phyloP scores from a whole-genome alignment of 2,329 filamentous ascomycete genomes.

The Talaromyces sp. region DNA sequence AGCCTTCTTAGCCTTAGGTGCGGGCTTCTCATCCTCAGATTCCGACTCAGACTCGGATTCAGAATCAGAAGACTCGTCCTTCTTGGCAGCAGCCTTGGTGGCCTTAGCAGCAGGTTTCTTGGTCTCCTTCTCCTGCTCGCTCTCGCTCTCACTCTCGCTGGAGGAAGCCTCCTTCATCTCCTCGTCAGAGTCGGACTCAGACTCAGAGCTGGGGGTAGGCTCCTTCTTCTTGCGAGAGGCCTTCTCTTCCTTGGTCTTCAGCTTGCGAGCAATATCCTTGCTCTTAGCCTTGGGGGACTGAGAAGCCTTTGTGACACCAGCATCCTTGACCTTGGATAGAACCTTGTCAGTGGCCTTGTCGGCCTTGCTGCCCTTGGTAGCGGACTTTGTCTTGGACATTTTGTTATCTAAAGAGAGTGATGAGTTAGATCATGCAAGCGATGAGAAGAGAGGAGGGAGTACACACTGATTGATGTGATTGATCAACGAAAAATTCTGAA shows the following conservation, averaged over 20 bases:
- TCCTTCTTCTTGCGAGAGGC: slow-evolving; percentile 43
- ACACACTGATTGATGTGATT: slow-evolving; percentile 9
- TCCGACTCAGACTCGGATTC: slow-evolving; percentile 35
- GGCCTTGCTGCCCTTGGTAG: slow-evolving; percentile 36
- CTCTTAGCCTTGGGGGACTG: slow-evolving; percentile 44
- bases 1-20: slow-evolving; percentile 22
- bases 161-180: slow-evolving; percentile 28
- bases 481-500: slow-evolving; percentile 4
- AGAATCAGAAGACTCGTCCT: slow-evolving; percentile 29
- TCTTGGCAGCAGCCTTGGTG: slow-evolving; percentile 30
- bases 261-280: slow-evolving; percentile 43
- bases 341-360: slow-evolving; percentile 42
- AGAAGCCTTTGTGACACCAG: slow-evolving; percentile 44
- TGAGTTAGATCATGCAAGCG: neutral
- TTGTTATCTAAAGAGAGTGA: slow-evolving; percentile 24
- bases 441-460: neutral
- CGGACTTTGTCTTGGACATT: slow-evolving; percentile 47
- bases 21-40: slow-evolving; percentile 21
- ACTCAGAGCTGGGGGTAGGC: slow-evolving; percentile 35
- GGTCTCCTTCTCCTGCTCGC: slow-evolving; percentile 33
- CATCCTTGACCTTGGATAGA: slow-evolving; percentile 48
- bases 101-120: slow-evolving; percentile 29
- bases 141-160: slow-evolving; percentile 30
- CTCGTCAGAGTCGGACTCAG: slow-evolving; percentile 35
- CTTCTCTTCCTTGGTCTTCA: slow-evolving; percentile 31